phyloP scores from a whole-genome alignment of 345 rosid genomes.

The Citrus inodora region DNA sequence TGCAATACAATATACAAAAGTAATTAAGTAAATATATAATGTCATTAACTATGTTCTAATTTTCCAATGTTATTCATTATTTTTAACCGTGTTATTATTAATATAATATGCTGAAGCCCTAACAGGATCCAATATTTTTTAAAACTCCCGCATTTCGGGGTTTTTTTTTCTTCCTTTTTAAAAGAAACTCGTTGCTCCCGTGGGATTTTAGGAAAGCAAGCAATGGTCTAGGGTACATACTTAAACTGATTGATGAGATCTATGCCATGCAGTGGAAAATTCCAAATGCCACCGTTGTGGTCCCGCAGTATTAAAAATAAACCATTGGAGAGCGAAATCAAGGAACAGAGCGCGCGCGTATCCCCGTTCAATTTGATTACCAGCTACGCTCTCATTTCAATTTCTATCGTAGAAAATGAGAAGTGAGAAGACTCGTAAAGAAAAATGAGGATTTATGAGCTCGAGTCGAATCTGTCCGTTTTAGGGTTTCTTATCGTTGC shows the following conservation, averaged over 20 bases:
- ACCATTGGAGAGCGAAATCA: not conserved
- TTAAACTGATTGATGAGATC: not conserved
- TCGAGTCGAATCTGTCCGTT: not conserved
- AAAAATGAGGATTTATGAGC: not conserved
- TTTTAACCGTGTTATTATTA: too few relatives aligned
- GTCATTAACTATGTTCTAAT: too few relatives aligned
- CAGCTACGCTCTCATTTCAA: not conserved
- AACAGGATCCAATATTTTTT: too few relatives aligned
- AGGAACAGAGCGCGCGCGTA: not conserved
- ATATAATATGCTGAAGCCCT: too few relatives aligned
- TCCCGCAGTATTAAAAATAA: not conserved
- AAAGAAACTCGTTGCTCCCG: too few relatives aligned
- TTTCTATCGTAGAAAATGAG: not conserved
- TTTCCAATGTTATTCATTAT: too few relatives aligned
- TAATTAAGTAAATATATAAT: too few relatives aligned
- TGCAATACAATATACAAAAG: too few relatives aligned
- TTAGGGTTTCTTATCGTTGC: constrained; percentile 13
- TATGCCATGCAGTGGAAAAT: not conserved
- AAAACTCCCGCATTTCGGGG: too few relatives aligned
- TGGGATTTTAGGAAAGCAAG: too few relatives aligned
- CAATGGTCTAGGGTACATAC: too few relatives aligned
- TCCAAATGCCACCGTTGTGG: not conserved
- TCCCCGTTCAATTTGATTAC: not conserved
- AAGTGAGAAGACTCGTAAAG: not conserved
- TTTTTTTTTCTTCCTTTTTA: too few relatives aligned